These are phyloP conservation scores for Poronia punctata DNA, from an alignment of 495 filamentous ascomycete genomes.

Conservation along the genomic window DNA sequence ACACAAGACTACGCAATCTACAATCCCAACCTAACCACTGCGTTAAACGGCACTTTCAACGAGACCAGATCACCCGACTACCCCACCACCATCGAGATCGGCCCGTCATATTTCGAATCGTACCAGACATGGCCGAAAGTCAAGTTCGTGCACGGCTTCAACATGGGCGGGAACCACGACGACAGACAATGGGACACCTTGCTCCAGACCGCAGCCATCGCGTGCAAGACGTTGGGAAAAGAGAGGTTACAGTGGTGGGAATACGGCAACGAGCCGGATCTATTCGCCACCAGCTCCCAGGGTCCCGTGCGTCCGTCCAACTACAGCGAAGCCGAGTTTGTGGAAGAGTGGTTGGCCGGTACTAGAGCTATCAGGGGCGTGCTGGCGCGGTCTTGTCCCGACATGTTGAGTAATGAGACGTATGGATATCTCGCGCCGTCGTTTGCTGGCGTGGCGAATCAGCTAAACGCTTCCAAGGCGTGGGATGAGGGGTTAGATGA, in stretches of 20 bases:
- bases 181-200: conserved; percentile 43
- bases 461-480: conserved; percentile 41
- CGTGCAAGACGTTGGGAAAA: conserved; percentile 50
- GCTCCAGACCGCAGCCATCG: conserved; percentile 48
- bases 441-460: conserved; percentile 50
- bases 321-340: conserved; percentile 54
- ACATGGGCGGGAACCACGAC: conserved; percentile 50
- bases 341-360: conserved; percentile 54
- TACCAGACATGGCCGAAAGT: conserved; percentile 52
- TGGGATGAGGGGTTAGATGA: conserved; percentile 48
- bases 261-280: conserved; percentile 63
- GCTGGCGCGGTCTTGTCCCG: conserved; percentile 46
- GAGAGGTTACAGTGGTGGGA: conserved; percentile 52
- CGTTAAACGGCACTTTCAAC: conserved; percentile 49
- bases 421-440: conserved; percentile 55
- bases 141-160: conserved; percentile 59
- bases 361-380: conserved; percentile 42
- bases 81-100: conserved; percentile 54
- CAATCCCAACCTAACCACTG: conserved; percentile 45
- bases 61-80: conserved; percentile 49
- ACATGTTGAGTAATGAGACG: conserved; percentile 30
- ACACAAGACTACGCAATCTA: conserved; percentile 59
- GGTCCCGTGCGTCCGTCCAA: conserved; percentile 43
- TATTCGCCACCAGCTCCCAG: conserved; percentile 49
- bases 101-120: conserved; percentile 59